These are phyloP conservation scores for Coelastrella sp. DNA, from an alignment of 139 green algal species.

Conservation along the genomic window DNA sequence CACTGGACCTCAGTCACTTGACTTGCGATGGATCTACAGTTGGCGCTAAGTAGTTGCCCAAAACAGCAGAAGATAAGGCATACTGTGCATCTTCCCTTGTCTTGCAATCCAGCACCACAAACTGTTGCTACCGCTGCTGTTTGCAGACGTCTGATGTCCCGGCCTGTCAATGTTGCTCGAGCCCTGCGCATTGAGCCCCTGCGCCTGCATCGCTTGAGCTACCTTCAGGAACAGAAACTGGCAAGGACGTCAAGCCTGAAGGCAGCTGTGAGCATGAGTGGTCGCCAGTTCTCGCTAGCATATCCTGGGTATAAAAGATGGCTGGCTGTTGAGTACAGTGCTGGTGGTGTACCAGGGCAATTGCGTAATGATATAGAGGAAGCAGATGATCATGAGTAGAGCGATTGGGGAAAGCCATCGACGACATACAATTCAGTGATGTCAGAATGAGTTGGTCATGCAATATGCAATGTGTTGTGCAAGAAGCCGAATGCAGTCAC, in stretches of 20 bases:
- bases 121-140: not conserved
- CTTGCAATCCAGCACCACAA: not conserved
- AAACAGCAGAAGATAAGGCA: too few species aligned
- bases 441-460: too few species aligned
- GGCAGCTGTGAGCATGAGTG: constrained; percentile 17
- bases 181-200: constrained; percentile 28
- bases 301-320: constrained; percentile 16
- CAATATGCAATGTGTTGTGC: too few species aligned
- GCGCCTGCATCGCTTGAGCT: constrained; percentile 18
- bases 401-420: not conserved
- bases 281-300: constrained; percentile 4
- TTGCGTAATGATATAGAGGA: not conserved
- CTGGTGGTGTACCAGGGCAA: not conserved
- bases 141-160: constrained; percentile 29
- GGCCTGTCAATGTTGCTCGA: constrained; percentile 39
- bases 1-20: too few species aligned
- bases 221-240: not conserved
- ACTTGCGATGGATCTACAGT: too few species aligned
- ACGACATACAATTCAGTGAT: too few species aligned
- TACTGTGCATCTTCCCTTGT: too few species aligned
- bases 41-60: too few species aligned
- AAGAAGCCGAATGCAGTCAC: too few species aligned
- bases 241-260: not conserved
- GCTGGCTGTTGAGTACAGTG: constrained; percentile 32
- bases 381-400: constrained; percentile 3